Conservation (phyloP, 2,329 filamentous ascomycete genomes). For the Blastomyces parvus region DNA sequence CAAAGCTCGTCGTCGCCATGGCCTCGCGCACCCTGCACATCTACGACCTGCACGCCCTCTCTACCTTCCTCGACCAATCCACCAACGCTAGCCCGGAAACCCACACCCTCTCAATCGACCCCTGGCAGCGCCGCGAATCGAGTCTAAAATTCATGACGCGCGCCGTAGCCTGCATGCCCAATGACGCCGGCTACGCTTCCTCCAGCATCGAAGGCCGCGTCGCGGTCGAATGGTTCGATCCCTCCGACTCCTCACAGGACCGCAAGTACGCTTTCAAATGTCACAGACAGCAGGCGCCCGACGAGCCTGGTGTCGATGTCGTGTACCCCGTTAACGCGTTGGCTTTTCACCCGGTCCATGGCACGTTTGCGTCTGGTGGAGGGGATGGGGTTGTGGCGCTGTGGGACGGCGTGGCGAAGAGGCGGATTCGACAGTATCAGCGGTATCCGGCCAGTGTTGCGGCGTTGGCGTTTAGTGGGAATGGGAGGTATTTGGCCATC, state of each 20-base stretch:
- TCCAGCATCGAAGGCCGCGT: slow-evolving; percentile 91
- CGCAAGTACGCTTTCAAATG: slow-evolving; percentile 99
- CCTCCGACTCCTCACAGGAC: slow-evolving; percentile 72
- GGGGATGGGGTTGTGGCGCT: slow-evolving; percentile 86
- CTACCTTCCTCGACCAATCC: slow-evolving; percentile 43
- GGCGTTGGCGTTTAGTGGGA: slow-evolving; percentile 63
- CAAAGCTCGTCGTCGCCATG: slow-evolving; percentile 93
- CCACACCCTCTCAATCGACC: slow-evolving; percentile 50
- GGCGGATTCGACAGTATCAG: slow-evolving; percentile 80
- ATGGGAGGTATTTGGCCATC: slow-evolving; percentile 70
- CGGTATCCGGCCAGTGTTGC: slow-evolving; percentile 71
- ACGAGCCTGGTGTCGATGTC: slow-evolving; percentile 56
- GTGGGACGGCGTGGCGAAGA: slow-evolving; percentile 87
- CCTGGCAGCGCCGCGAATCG: slow-evolving; percentile 89
- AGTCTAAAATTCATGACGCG: slow-evolving; percentile 94
- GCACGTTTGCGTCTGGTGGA: slow-evolving; percentile 81
- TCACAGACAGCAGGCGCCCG: slow-evolving; percentile 55
- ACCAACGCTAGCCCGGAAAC: slow-evolving; percentile 25
- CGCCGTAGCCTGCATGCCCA: slow-evolving; percentile 90
- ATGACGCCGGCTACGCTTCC: slow-evolving; percentile 86
- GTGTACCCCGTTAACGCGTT: slow-evolving; percentile 89
- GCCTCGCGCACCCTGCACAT: slow-evolving; percentile 86
- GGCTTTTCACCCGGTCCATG: slow-evolving; percentile 71
- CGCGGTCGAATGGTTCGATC: slow-evolving; percentile 96
- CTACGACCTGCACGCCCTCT: slow-evolving; percentile 70